Base-by-base conservation (phyloP, 139 green algal species). In the Picochlorum sp. region DNA sequence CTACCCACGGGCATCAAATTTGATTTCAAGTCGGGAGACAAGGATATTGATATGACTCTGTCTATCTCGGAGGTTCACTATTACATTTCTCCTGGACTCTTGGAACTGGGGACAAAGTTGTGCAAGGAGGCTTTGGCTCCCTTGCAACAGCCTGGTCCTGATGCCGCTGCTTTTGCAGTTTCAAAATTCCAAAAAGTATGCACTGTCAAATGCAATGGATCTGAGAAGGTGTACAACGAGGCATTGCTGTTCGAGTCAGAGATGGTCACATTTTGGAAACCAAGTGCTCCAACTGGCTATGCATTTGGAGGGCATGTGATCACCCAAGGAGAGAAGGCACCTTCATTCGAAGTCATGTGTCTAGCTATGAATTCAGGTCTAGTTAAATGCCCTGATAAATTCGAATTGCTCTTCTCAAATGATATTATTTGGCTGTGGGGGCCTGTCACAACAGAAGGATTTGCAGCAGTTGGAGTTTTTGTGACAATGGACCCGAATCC, bases 311-410 rank as follows among this genome's bases (percentile, higher is more conserved):
- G 90, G 7, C 81, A 96, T 56, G 83, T 92, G 10, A 60, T 86
- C 11, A 86, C 77, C 2, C 8, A 67, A 10, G 83, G 80, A 21
- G 41, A 54, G 16, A 51, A 55, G 11, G 70, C 75, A 66, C 85
- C 85, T 2, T 59, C 66, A 3, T 76, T 84, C 56, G 77, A 90
- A 68, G 82, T 88, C 16, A 56, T 90, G 8, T 77, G 78, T 0
- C 44, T 97, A 14, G 89, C 89, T 2, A 73, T 88, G 21, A 90
- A 87, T 69, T 91, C 78, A 60, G 86, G 89, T 3, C 64, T 95
- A 9, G 77, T 87, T 6, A 78, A 77, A 10, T 84, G 74, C 57
- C 91, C 91, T 0, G 10, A 69, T 0, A 51, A 24, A 3, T 96
- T 78, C 68, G 67, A 57, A 2, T 26, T 37, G 0, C 45, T 81